phyloP scores from a whole-genome alignment of 192 early-diverging fungal genomes.

The Backusella tuberculispora region DNA sequence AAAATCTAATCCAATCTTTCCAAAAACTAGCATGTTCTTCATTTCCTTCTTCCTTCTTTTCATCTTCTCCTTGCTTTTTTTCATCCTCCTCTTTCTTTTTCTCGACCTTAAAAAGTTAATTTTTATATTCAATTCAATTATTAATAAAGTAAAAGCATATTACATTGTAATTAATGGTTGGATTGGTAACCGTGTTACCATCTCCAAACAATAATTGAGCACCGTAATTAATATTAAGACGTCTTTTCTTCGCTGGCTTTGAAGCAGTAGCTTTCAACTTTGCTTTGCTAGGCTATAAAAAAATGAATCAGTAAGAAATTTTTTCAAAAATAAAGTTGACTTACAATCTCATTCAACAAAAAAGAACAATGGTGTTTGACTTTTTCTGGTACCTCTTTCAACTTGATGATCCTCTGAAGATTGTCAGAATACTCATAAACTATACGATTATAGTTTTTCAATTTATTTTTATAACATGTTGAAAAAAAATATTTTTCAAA shows the following conservation, averaged over 20 bases:
- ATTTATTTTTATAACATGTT: neutral
- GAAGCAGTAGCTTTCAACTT: neutral
- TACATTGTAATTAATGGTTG: conserved; percentile 2
- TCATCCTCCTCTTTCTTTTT: neutral
- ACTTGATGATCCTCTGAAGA: neutral
- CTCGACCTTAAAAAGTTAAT: neutral
- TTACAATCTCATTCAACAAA: conserved; percentile 9
- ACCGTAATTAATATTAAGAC: conserved; percentile 4
- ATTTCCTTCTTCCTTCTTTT: neutral
- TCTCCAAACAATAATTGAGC: neutral
- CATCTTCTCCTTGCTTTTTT: too few relatives aligned
- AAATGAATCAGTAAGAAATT: neutral
- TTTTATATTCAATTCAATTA: too few relatives aligned
- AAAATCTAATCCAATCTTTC: neutral
- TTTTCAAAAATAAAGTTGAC: conserved; percentile 8
- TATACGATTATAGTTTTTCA: conserved; percentile 15
- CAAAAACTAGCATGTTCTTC: neutral
- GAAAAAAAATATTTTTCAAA: conserved; percentile 2
- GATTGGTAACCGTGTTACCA: neutral
- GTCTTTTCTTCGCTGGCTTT: conserved; percentile 5
- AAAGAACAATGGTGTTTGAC: neutral
- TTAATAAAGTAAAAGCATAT: neutral
- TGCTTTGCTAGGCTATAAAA: neutral
- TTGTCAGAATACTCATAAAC: neutral
- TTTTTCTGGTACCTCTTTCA: conserved; percentile 7